Conservation (phyloP, 1,284 basidiomycete species). For the Ustilago trichophora region DNA sequence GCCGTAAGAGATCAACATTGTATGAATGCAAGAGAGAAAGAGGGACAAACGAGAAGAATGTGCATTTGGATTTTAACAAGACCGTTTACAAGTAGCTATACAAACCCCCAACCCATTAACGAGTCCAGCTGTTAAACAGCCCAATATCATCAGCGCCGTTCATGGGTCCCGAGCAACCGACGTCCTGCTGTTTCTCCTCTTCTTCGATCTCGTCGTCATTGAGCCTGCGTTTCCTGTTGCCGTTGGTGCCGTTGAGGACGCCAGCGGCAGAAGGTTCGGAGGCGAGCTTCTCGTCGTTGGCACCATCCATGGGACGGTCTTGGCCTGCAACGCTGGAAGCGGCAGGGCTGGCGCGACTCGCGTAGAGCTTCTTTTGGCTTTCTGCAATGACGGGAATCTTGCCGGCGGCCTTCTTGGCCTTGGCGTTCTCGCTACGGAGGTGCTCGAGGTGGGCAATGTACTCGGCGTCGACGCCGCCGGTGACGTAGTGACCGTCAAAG, state of each 20-base stretch:
- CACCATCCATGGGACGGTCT: slow-evolving; percentile 16
- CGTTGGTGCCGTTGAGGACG: slow-evolving; percentile 16
- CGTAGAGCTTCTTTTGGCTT: slow-evolving; percentile 45
- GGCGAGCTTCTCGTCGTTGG: slow-evolving; percentile 49
- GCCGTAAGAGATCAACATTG: too few relatives aligned
- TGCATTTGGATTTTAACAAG: neutral
- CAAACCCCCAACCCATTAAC: too few relatives aligned
- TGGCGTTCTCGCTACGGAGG: slow-evolving; percentile 84
- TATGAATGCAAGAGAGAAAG: neutral
- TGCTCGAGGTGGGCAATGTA: slow-evolving; percentile 83
- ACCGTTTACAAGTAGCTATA: too few relatives aligned
- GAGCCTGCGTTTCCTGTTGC: slow-evolving; percentile 33
- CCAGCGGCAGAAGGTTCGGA: slow-evolving; percentile 11
- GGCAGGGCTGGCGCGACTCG: slow-evolving; percentile 32
- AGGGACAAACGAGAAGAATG: neutral
- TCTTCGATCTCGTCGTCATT: slow-evolving; percentile 28
- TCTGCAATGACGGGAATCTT: slow-evolving; percentile 37
- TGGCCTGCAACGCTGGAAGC: slow-evolving; percentile 34
- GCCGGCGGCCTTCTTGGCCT: slow-evolving; percentile 67
- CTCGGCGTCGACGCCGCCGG: slow-evolving; percentile 87
- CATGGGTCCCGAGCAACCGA: slow-evolving; percentile 62
- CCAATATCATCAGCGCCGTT: slow-evolving; percentile 64
- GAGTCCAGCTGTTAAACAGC: slow-evolving; percentile 56
- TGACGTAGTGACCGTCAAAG: slow-evolving; percentile 96
- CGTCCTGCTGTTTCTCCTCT: slow-evolving; percentile 42